These are phyloP conservation scores for Nasturtium officinale DNA, from an alignment of 345 rosid genomes.

Conservation along the genomic window DNA sequence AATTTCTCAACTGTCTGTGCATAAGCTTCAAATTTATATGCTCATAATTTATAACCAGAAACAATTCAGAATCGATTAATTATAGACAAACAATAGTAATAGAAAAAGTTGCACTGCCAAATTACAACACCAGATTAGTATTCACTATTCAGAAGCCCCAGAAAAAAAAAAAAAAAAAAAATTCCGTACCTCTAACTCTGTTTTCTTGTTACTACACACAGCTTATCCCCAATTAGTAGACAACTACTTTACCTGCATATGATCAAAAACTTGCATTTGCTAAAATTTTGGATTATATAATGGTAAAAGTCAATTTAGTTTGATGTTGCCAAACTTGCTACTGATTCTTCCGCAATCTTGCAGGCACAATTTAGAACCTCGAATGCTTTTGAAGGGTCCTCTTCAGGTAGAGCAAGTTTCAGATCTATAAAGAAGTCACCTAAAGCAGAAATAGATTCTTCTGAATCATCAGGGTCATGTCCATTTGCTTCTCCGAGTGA, in stretches of 20 bases:
- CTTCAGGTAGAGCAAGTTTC: slow-evolving; percentile 47
- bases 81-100: neutral
- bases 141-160: too few species aligned
- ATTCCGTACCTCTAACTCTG: neutral
- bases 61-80: neutral
- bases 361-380: slow-evolving; percentile 52
- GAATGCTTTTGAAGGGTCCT: slow-evolving; percentile 44
- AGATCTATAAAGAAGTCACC: slow-evolving; percentile 51
- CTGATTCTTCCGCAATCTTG: slow-evolving; percentile 52
- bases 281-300: neutral
- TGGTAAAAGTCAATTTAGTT: neutral
- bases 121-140: neutral
- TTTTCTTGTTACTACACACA: slow-evolving; percentile 9
- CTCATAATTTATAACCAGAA: neutral
- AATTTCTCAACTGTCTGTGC: neutral
- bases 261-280: neutral
- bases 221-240: neutral
- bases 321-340: slow-evolving; percentile 28
- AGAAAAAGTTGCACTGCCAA: neutral
- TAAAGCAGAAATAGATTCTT: slow-evolving; percentile 43
- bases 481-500: slow-evolving; percentile 29
- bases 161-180: neutral
- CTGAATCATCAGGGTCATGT: slow-evolving; percentile 30
- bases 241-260: neutral
- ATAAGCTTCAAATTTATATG: neutral